These are phyloP conservation scores for Ophiocordyceps camponoti-leonardi DNA, from an alignment of 2,329 filamentous ascomycete genomes.

Conservation along the genomic window DNA sequence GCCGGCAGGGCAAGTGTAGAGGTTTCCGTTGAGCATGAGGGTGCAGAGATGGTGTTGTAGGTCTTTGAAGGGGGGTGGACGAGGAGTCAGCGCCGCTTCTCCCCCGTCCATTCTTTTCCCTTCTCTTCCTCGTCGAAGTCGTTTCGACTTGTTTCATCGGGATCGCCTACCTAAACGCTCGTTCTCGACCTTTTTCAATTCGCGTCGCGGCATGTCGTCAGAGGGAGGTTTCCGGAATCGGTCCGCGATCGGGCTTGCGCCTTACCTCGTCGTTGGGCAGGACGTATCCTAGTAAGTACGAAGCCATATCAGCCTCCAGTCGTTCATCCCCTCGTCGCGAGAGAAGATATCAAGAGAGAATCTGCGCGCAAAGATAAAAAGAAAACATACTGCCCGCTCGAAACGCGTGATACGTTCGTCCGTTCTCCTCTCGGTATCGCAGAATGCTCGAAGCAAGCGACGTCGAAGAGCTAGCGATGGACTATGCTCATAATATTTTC, in stretches of 20 bases:
- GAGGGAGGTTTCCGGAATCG: too few species aligned
- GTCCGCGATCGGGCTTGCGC: too few species aligned
- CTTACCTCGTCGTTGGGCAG: conserved; percentile 14
- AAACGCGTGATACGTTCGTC: conserved; percentile 19
- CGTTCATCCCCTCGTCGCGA: too few species aligned
- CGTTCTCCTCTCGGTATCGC: conserved; percentile 18
- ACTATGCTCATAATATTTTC: background rate
- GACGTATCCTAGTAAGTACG: conserved; percentile 9
- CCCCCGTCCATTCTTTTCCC: background rate
- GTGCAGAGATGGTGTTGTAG: conserved; percentile 18
- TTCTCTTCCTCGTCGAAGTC: too few species aligned
- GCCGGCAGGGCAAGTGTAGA: conserved; percentile 11
- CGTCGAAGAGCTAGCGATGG: conserved; percentile 4
- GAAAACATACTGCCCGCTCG: conserved; percentile 10
- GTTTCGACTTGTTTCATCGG: too few species aligned
- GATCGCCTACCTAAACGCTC: conserved; percentile 11
- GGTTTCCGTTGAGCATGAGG: conserved; percentile 14
- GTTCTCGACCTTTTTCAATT: conserved; percentile 10
- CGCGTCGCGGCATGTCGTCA: background rate
- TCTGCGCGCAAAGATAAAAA: background rate
- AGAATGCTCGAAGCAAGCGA: conserved; percentile 19
- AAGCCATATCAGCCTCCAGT: too few species aligned
- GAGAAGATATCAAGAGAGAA: too few species aligned
- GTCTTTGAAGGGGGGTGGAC: conserved; percentile 10
- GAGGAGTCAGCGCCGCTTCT: background rate